Conservation (phyloP, 2,329 filamentous ascomycete genomes). For the Ophiostoma fasciatum region DNA sequence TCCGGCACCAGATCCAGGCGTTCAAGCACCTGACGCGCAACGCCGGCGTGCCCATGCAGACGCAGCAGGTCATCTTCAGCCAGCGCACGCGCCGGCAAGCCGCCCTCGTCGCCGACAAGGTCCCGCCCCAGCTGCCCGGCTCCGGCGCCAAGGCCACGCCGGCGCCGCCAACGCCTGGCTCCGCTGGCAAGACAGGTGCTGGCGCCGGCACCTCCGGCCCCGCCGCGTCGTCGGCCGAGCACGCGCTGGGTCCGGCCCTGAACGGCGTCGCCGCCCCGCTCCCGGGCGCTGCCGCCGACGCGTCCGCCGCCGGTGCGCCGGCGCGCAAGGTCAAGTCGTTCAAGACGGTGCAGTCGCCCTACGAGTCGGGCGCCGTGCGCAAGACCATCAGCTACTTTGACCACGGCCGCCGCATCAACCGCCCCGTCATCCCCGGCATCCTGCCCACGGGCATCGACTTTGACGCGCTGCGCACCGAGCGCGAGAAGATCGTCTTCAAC, state of each 20-base stretch:
- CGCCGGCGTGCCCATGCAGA: constrained; percentile 57
- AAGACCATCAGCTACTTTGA: constrained; percentile 61
- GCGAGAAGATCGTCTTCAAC: constrained; percentile 80
- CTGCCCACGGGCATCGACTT: constrained; percentile 82
- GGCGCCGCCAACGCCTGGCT: no score
- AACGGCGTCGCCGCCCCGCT: no score
- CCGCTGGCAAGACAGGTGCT: constrained; percentile 17
- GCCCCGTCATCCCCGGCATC: constrained; percentile 70
- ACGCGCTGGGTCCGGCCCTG: constrained; percentile 25
- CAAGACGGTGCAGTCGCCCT: constrained; percentile 63
- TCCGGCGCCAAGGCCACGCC: no score
- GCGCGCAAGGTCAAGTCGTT: constrained; percentile 37
- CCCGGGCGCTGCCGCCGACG: constrained; percentile 5
- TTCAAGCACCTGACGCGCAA: constrained; percentile 89
- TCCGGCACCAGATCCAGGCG: constrained; percentile 77
- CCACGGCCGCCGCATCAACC: constrained; percentile 60
- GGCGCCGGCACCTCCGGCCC: not conserved
- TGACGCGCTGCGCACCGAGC: constrained; percentile 70
- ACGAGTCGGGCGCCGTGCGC: constrained; percentile 37
- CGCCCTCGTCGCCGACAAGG: constrained; percentile 33
- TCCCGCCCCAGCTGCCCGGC: constrained; percentile 22
- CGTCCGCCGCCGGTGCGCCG: constrained; percentile 19
- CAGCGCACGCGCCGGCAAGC: constrained; percentile 49
- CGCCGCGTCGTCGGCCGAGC: constrained; percentile 22
- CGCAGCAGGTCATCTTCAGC: constrained; percentile 73